These are phyloP conservation scores for Casuarina equisetifolia DNA, from an alignment of 306 rosid species.

Conservation along the genomic window DNA sequence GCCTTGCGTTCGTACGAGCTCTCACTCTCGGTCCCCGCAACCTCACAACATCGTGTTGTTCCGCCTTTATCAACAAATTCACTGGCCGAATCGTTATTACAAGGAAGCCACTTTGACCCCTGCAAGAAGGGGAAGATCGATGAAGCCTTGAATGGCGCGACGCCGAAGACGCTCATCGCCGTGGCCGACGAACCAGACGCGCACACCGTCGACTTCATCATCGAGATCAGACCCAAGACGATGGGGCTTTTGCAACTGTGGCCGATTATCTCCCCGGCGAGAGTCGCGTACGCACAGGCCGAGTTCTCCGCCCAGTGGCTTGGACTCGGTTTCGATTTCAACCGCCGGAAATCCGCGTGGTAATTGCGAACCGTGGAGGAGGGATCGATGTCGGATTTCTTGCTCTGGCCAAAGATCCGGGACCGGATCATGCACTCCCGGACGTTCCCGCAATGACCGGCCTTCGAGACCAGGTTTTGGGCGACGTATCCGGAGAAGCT, in stretches of 20 bases:
- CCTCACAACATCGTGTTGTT: conserved; percentile 36
- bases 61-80: conserved; percentile 63
- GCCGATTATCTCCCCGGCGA: conserved; percentile 65
- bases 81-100: conserved; percentile 45
- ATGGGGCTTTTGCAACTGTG: conserved; percentile 52
- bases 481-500: conserved; percentile 82
- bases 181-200: conserved; percentile 50
- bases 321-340: conserved; percentile 28
- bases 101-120: conserved; percentile 78
- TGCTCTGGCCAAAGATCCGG: conserved; percentile 50
- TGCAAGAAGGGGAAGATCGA: conserved; percentile 64
- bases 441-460: conserved; percentile 47
- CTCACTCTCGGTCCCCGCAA: neutral
- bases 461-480: conserved; percentile 67
- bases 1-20: conserved; percentile 23
- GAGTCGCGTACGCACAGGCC: conserved; percentile 34
- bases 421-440: conserved; percentile 71
- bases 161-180: conserved; percentile 49
- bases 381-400: conserved; percentile 52
- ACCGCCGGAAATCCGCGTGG: conserved; percentile 30
- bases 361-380: conserved; percentile 40
- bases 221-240: conserved; percentile 63
- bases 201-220: conserved; percentile 67
- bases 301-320: conserved; percentile 34
- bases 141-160: conserved; percentile 58